Evolutionary conservation across 2,329 filamentous ascomycete genomes (phyloP).

Genomic region (Cordyceps javanica): DNA sequence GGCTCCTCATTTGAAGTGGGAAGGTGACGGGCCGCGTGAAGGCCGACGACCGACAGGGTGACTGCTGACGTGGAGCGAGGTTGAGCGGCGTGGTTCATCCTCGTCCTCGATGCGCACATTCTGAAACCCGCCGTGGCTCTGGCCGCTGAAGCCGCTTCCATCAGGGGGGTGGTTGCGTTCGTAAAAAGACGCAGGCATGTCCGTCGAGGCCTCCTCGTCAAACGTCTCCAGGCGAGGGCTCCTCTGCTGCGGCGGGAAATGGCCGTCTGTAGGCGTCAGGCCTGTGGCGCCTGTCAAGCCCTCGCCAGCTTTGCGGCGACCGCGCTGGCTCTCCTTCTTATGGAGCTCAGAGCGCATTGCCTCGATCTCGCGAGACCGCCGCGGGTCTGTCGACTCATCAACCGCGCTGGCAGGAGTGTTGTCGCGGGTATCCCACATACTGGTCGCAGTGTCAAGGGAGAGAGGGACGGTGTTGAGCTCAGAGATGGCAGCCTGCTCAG

Average conservation of each 20-base stretch:
- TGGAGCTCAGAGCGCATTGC: constrained; percentile 29
- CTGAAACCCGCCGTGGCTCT: constrained; percentile 5
- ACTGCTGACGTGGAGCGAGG: background rate
- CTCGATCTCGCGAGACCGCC: constrained; percentile 33
- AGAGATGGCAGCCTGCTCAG: constrained; percentile 39
- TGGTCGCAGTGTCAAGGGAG: constrained; percentile 16
- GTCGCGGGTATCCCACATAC: constrained; percentile 22
- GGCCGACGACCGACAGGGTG: background rate
- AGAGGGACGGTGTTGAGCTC: constrained; percentile 36
- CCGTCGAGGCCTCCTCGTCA: constrained; percentile 39
- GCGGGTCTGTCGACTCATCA: constrained; percentile 21
- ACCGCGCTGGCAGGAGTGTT: constrained; percentile 21
- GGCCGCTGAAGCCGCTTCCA: background rate
- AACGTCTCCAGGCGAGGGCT: constrained; percentile 30
- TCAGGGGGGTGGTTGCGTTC: constrained; percentile 5
- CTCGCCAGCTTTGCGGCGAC: constrained; percentile 44
- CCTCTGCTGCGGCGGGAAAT: constrained; percentile 21
- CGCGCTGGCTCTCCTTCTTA: constrained; percentile 40
- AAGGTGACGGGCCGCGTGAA: constrained; percentile 2
- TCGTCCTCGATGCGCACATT: constrained; percentile 6
- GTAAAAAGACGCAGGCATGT: constrained; percentile 19
- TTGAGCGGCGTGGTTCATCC: constrained; percentile 5
- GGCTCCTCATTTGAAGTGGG: background rate
- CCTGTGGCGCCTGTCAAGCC: constrained; percentile 28
- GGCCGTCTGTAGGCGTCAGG: constrained; percentile 23